Conservation (phyloP, 1,284 basidiomycete species). For the Cutaneotrichosporon cutaneum region DNA sequence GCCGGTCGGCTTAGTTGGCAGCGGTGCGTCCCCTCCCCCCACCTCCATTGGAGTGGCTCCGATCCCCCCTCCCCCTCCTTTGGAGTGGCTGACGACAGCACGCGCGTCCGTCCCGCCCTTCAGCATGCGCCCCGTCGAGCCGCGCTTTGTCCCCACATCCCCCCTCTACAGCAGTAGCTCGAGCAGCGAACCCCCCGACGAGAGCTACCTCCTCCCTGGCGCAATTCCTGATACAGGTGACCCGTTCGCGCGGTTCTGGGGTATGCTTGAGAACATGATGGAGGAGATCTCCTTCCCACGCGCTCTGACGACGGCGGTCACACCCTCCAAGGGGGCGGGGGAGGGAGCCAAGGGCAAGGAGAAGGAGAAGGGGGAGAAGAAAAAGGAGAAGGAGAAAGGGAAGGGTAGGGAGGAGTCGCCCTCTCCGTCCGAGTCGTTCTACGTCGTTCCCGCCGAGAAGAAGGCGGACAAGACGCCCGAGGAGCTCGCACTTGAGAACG, state of each 20-base stretch:
- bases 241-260: constrained; percentile 54
- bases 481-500: constrained; percentile 52
- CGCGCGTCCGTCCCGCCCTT: constrained; percentile 36
- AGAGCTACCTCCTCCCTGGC: constrained; percentile 41
- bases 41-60: constrained; percentile 1
- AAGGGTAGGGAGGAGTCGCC: constrained; percentile 10
- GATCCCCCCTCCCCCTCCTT: no score
- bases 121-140: constrained; percentile 32
- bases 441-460: constrained; percentile 29
- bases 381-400: background rate
- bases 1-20: background rate
- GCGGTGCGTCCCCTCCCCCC: constrained; percentile 2
- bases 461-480: constrained; percentile 46
- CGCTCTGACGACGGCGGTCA: constrained; percentile 22
- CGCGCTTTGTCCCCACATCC: constrained; percentile 8
- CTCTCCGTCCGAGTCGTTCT: constrained; percentile 42
- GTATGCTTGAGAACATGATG: constrained; percentile 50
- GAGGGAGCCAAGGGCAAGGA: background rate
- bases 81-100: constrained; percentile 10
- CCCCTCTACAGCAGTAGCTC: constrained; percentile 41
- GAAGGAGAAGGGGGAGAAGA: background rate
- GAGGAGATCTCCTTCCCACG: constrained; percentile 52
- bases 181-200: constrained; percentile 34
- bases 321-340: background rate
- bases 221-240: constrained; percentile 43